phyloP scores from a whole-genome alignment of 2,329 filamentous ascomycete genomes.

The Aspergillus eucalypticola region DNA sequence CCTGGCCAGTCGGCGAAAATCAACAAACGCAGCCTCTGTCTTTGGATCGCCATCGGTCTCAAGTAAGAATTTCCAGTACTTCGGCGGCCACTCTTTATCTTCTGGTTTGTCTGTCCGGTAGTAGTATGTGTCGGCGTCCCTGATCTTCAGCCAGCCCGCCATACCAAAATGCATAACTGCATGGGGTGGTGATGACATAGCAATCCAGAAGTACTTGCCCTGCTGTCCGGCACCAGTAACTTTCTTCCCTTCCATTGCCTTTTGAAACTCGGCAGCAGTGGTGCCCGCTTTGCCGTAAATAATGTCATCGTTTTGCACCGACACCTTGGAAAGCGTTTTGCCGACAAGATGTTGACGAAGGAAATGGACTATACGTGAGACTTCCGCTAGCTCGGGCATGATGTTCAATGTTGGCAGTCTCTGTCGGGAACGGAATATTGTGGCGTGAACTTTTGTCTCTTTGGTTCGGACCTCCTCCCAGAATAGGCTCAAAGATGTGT shows the following conservation, averaged over 20 bases:
- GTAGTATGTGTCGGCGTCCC: constrained; percentile 73
- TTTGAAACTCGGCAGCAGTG: constrained; percentile 70
- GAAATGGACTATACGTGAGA: constrained; percentile 83
- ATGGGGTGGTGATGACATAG: constrained; percentile 76
- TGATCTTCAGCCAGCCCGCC: constrained; percentile 85
- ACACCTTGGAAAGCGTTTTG: constrained; percentile 70
- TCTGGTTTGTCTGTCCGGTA: constrained; percentile 66
- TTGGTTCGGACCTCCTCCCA: background rate
- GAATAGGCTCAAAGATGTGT: background rate
- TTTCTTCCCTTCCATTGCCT: constrained; percentile 72
- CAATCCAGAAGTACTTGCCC: constrained; percentile 96
- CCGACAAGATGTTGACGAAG: constrained; percentile 81
- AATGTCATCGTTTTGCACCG: constrained; percentile 75
- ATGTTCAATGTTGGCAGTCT: constrained; percentile 2
- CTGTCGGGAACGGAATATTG: background rate
- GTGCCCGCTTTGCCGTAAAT: constrained; percentile 91
- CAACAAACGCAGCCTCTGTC: constrained; percentile 76
- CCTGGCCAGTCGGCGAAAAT: constrained; percentile 74
- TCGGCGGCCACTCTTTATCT: constrained; percentile 78
- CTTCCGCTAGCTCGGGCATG: constrained; percentile 58
- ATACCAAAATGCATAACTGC: constrained; percentile 84
- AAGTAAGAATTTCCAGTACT: constrained; percentile 83
- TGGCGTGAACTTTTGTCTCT: background rate
- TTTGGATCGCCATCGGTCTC: constrained; percentile 63
- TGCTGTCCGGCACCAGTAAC: constrained; percentile 74